Percentiles rank a stretch among this genome's conserved stretches.
These are phyloP conservation scores for Cutaneotrichosporon mucoides DNA, from an alignment of 1,284 basidiomycete genomes.

Conservation along the genomic window DNA sequence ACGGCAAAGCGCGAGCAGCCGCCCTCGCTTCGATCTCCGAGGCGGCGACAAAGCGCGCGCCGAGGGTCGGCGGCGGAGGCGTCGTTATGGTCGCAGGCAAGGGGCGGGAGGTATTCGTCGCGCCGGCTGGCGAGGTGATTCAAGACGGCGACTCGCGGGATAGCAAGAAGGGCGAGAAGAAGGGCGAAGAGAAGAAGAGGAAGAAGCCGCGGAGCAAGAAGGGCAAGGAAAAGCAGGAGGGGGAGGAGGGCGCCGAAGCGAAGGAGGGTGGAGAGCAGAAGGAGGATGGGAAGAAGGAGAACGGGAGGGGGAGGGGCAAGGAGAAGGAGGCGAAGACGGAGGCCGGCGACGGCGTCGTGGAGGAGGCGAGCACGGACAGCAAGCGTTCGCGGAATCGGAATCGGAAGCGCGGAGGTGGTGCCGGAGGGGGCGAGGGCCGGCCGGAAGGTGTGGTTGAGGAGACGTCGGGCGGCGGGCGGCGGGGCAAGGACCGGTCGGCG, in stretches of 20 bases:
- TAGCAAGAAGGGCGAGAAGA: conserved; percentile 8
- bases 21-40: conserved; percentile 34
- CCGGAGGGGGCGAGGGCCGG: not conserved
- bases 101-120: conserved; percentile 36
- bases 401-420: conserved; percentile 5
- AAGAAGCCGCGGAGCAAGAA: conserved; percentile 1
- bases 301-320: not conserved
- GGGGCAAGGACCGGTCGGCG: not conserved
- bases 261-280: not conserved
- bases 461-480: not conserved
- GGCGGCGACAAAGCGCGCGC: conserved; percentile 33
- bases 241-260: not conserved
- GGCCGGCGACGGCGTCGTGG: not conserved
- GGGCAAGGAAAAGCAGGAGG: not conserved
- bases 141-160: conserved; percentile 13
- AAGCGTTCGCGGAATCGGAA: conserved; percentile 4
- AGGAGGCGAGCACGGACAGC: conserved; percentile 5
- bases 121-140: conserved; percentile 1
- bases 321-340: conserved; percentile 1
- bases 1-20: conserved; percentile 19
- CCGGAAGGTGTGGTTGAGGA: not conserved
- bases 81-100: conserved; percentile 40
- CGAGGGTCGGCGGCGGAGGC: conserved; percentile 15
- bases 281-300: conserved; percentile 10
- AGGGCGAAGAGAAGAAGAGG: conserved; percentile 11